Percentiles rank a stretch among this genome's conserved stretches.
Conservation (phyloP, 768 basidiomycete species). For the Boletellus emodensis region DNA sequence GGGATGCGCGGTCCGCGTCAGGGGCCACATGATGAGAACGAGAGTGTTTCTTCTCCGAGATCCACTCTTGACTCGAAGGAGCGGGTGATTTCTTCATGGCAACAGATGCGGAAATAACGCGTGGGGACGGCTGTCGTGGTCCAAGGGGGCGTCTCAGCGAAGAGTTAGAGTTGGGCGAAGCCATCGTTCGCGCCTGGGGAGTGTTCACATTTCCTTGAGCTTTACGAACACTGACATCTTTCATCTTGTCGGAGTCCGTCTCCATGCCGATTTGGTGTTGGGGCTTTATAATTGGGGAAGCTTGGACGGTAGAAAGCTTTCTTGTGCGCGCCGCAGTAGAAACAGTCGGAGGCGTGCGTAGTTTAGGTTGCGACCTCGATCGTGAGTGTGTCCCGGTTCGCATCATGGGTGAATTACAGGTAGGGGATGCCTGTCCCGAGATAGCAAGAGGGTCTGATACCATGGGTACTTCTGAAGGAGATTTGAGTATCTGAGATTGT, state of each 20-base stretch:
- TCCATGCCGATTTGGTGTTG: slow-evolving; percentile 10
- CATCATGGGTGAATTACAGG: not conserved
- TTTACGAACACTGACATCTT: not conserved
- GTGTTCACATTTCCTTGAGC: not conserved
- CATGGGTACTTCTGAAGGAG: not conserved
- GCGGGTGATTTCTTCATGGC: slow-evolving; percentile 1
- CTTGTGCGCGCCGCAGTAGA: slow-evolving; percentile 12
- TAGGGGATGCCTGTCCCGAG: not conserved
- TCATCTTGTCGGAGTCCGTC: not conserved
- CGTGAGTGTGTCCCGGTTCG: slow-evolving; percentile 20
- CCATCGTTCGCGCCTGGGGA: slow-evolving; percentile 12
- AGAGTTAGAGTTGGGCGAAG: slow-evolving; percentile 21
- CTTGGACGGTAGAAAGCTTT: slow-evolving; percentile 30
- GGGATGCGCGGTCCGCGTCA: not conserved
- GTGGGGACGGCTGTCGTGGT: slow-evolving; percentile 18
- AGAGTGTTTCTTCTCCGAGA: slow-evolving; percentile 6
- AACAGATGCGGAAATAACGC: slow-evolving; percentile 1
- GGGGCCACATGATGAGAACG: slow-evolving; percentile 1
- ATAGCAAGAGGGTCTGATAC: not conserved
- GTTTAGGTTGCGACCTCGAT: slow-evolving; percentile 36
- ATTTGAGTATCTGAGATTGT: not conserved
- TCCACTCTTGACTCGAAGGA: not conserved
- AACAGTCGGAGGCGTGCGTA: slow-evolving; percentile 12
- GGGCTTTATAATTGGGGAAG: slow-evolving; percentile 22
- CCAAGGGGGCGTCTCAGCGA: slow-evolving; percentile 22